These are phyloP conservation scores for Zoysia pacifica DNA, from an alignment of 176 grass and related monocot genomes.

Conservation along the genomic window DNA sequence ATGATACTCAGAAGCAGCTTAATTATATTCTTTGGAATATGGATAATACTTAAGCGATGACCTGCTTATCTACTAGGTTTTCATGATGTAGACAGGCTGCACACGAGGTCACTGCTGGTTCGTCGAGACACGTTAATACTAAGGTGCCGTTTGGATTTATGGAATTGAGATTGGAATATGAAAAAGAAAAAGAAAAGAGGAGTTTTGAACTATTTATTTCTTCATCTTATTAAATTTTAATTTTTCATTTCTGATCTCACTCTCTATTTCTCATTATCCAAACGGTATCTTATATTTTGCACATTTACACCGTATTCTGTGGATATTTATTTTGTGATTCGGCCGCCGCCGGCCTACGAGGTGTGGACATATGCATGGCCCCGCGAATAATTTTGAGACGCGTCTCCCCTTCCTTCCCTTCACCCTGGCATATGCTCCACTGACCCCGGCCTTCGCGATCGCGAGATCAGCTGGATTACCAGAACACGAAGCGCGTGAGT, in stretches of 20 bases:
- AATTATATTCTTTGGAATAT: neutral
- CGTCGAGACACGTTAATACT: neutral
- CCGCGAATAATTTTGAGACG: neutral
- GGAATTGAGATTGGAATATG: no score
- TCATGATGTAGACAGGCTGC: neutral
- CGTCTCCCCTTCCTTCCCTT: no score
- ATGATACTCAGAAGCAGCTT: neutral
- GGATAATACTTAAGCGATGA: neutral
- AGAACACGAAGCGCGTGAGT: neutral
- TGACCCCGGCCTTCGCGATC: neutral
- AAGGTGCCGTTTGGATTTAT: neutral
- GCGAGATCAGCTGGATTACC: conserved; percentile 20
- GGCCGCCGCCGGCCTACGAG: no score
- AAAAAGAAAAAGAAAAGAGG: neutral
- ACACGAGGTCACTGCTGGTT: neutral
- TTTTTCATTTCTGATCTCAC: no score
- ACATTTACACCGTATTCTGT: no score
- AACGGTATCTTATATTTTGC: no score
- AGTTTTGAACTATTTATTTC: no score
- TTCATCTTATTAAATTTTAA: no score
- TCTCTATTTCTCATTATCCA: no score
- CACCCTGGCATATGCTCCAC: no score
- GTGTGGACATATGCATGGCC: neutral
- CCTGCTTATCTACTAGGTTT: no score
- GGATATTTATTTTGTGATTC: no score